Evolutionary conservation across 768 basidiomycete species (phyloP).

Genomic region (Boletus tomentosulus): DNA sequence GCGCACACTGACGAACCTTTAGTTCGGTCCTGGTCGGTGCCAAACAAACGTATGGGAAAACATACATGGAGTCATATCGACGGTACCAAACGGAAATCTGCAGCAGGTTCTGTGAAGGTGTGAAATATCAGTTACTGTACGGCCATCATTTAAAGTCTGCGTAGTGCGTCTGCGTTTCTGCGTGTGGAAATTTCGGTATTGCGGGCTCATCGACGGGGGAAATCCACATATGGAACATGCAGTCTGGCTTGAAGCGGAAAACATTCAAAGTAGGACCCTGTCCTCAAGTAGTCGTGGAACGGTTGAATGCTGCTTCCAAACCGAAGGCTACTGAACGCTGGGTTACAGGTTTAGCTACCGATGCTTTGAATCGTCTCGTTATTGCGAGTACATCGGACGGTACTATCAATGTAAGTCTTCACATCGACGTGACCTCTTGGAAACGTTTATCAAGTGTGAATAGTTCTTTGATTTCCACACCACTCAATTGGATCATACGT

Average conservation of each 20-base stretch:
- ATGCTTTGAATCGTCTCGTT: constrained; percentile 76
- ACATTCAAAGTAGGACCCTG: constrained; percentile 65
- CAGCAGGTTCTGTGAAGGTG: constrained; percentile 72
- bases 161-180: constrained; percentile 82
- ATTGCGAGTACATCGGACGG: constrained; percentile 89
- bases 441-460: not conserved
- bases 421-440: not conserved
- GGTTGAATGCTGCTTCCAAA: constrained; percentile 40
- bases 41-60: constrained; percentile 77
- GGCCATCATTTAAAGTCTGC: not conserved
- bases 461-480: constrained; percentile 98
- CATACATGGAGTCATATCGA: constrained; percentile 60
- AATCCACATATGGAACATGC: constrained; percentile 95
- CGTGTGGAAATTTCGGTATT: constrained; percentile 94
- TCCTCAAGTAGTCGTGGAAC: constrained; percentile 49
- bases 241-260: constrained; percentile 84
- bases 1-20: constrained; percentile 78
- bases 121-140: constrained; percentile 1
- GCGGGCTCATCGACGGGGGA: constrained; percentile 77
- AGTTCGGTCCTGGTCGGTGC: constrained; percentile 85
- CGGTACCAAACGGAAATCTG: constrained; percentile 42
- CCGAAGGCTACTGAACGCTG: constrained; percentile 44
- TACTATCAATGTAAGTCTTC: constrained; percentile 69
- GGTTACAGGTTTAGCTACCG: constrained; percentile 81
- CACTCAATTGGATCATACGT: constrained; percentile 62